Conservation (phyloP, 208 protist genomes). For the Leishmania major region DNA sequence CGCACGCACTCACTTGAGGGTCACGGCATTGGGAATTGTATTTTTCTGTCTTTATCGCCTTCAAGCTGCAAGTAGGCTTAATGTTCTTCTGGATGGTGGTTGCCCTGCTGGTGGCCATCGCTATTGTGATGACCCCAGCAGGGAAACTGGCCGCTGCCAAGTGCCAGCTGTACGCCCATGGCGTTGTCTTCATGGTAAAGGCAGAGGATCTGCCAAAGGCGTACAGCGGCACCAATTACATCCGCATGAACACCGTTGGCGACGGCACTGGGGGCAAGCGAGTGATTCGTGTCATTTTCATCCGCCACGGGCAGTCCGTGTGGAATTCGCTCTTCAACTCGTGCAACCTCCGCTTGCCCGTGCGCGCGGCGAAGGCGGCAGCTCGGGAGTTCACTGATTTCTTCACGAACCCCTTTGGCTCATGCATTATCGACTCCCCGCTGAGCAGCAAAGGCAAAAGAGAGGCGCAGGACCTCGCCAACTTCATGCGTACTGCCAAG, state of each 20-base stretch:
- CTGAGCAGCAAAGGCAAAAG: constrained; percentile 74
- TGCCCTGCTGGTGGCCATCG: constrained; percentile 52
- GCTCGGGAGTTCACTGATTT: constrained; percentile 61
- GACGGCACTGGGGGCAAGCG: constrained; percentile 49
- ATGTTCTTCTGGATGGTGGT: constrained; percentile 85
- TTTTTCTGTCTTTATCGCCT: neutral
- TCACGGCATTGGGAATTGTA: neutral
- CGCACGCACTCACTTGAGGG: neutral
- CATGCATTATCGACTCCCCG: constrained; percentile 91
- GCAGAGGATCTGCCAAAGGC: constrained; percentile 74
- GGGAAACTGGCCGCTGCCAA: constrained; percentile 54
- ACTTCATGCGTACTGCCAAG: constrained; percentile 68
- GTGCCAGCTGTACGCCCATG: constrained; percentile 53
- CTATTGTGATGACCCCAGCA: constrained; percentile 45
- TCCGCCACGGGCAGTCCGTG: constrained; percentile 93
- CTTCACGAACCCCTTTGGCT: constrained; percentile 79
- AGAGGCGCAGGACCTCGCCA: constrained; percentile 71
- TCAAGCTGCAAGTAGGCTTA: neutral
- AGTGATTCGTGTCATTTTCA: constrained; percentile 86
- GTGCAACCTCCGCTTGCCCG: constrained; percentile 54
- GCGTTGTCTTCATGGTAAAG: constrained; percentile 58
- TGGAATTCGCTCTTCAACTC: constrained; percentile 94
- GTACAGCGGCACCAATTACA: constrained; percentile 74
- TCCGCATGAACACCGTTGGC: constrained; percentile 42
- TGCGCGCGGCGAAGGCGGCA: constrained; percentile 57